Conservation (phyloP, 345 rosid genomes). For the Camelina sativa region DNA sequence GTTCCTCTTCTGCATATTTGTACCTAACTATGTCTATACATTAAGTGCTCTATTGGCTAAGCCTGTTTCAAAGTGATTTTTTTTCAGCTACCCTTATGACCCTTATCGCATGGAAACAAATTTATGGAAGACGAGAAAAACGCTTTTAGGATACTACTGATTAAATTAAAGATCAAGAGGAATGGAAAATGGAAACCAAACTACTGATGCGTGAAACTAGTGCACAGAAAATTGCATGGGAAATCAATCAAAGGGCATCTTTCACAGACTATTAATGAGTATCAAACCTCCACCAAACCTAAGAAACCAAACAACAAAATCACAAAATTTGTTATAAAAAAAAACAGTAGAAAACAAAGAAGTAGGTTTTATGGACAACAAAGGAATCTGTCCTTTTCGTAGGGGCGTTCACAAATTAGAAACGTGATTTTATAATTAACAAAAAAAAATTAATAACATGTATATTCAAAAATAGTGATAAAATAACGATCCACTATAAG, state of each 20-base stretch:
- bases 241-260: not conserved
- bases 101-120: not conserved
- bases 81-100: not conserved
- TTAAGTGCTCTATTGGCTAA: not conserved
- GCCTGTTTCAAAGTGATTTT: not conserved
- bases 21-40: not conserved
- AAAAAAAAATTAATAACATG: not conserved
- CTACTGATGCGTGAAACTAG: not conserved
- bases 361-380: constrained; percentile 33
- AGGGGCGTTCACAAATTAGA: constrained; percentile 6
- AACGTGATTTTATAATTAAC: not conserved
- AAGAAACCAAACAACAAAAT: no score
- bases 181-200: not conserved
- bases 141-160: not conserved
- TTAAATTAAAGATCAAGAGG: not conserved
- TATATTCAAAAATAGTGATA: not conserved
- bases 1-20: not conserved
- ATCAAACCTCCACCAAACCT: not conserved
- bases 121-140: not conserved
- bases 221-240: not conserved
- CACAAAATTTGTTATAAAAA: no score
- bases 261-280: not conserved
- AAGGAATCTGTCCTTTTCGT: constrained; percentile 32
- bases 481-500: not conserved
- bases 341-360: constrained; percentile 8